A percentile compares a stretch with the other conserved stretches of the same genome.
phyloP scores from a whole-genome alignment of 495 filamentous ascomycete species.

The Podospora comata region DNA sequence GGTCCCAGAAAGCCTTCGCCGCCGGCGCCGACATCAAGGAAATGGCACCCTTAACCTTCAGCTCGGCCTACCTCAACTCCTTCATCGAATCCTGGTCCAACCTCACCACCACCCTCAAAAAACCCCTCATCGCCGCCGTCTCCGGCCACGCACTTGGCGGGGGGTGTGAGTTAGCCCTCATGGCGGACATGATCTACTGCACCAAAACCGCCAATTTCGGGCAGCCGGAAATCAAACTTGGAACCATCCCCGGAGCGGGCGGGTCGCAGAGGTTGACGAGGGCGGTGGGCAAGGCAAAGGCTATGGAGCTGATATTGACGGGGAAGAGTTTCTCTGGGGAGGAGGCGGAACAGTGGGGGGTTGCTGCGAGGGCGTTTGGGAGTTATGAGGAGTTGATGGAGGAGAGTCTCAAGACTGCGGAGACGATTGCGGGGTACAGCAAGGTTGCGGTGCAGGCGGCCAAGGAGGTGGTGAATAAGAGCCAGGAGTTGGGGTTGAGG shows the following conservation, averaged over 20 bases:
- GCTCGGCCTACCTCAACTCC: slow-evolving; percentile 73
- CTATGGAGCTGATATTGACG: slow-evolving; percentile 93
- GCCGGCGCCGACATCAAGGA: slow-evolving; percentile 99
- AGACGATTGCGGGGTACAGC: slow-evolving; percentile 80
- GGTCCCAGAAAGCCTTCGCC: slow-evolving; percentile 83
- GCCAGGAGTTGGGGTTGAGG: slow-evolving; percentile 76
- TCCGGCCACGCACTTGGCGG: slow-evolving; percentile 92
- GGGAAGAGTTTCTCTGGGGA: slow-evolving; percentile 75
- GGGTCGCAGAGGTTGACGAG: slow-evolving; percentile 85
- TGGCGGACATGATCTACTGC: slow-evolving; percentile 94
- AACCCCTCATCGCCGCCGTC: slow-evolving; percentile 89
- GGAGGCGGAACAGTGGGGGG: slow-evolving; percentile 85
- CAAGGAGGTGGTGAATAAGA: slow-evolving; percentile 98
- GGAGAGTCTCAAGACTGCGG: slow-evolving; percentile 73
- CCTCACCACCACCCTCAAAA: slow-evolving; percentile 75
- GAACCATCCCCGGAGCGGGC: slow-evolving; percentile 87
- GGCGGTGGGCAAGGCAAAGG: slow-evolving; percentile 81
- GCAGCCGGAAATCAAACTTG: slow-evolving; percentile 94
- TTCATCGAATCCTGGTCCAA: slow-evolving; percentile 94
- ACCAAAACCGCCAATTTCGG: slow-evolving; percentile 79
- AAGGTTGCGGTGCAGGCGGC: slow-evolving; percentile 80
- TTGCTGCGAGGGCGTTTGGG: slow-evolving; percentile 80
- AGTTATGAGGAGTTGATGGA: slow-evolving; percentile 77
- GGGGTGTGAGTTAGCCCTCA: slow-evolving; percentile 96
- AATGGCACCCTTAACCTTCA: slow-evolving; percentile 89